Evolutionary conservation across 1,284 basidiomycete genomes (phyloP), one percentile per base, ranked within the genome.

Genomic region (Apiotrichum veenhuisii): DNA sequence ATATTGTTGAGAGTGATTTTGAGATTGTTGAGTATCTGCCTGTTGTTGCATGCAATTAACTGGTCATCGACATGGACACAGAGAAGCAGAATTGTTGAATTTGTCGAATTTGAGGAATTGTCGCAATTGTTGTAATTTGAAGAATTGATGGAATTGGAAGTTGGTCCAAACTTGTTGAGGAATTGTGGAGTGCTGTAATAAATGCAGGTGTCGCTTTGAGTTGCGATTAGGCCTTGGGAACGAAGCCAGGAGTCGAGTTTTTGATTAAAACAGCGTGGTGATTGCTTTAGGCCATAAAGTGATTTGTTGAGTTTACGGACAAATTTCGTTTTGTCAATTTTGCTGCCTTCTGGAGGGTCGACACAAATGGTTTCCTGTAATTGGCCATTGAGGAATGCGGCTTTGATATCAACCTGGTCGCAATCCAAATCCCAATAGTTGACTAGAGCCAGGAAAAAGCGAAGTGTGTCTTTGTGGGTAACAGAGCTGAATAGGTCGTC

Each of bases 281-380:
- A 64, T 56, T 66, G 66, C 34, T 61, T 64, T 11, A 64, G 60
- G n/a, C 64, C 66, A 52, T 68, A 70, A 12, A 68, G 61, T 3
- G 65, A 66, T 45, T 67, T 65, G 18, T 50, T 40, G 17, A 66
- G 53, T 2, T 38, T 55, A 11, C 62, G n/a, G 12, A 11, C 34
- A 11, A 9, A 69, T 58, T 18, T 52, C 27, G 37, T 34, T 33
- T 15, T 41, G 11, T 0, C 59, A 43, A 17, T 58, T 57, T 11
- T 36, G 34, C 37, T 55, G 10, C 62, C 64, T 51, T 67, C 64
- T 45, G 64, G 59, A 30, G 65, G 56, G 23, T 56, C 51, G 30
- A 61, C 11, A 40, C 59, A 64, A 23, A 63, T 63, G 5, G 17
- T 40, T 40, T 64, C 57, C 17, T 60, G 43, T 7, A 64, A 36